Conservation (phyloP, 2,329 filamentous ascomycete species). For the Calonectria pauciramosa region DNA sequence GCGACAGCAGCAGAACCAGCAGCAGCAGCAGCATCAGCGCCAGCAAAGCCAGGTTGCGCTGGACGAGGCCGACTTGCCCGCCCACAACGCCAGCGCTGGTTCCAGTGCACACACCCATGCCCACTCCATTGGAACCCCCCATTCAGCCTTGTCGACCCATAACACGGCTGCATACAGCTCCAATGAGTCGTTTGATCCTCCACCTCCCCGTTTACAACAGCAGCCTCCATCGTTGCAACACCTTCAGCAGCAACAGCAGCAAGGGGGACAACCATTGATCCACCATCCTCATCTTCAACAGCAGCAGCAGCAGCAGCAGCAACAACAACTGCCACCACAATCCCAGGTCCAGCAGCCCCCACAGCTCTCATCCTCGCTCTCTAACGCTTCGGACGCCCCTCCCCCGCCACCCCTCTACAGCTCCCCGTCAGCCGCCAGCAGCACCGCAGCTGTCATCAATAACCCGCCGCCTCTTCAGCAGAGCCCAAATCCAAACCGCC, state of each 20-base stretch:
- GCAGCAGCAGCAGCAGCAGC: slow-evolving; percentile 29
- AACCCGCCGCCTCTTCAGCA: slow-evolving; percentile 49
- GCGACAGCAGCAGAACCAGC: slow-evolving; percentile 37
- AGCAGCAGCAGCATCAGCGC: slow-evolving; percentile 33
- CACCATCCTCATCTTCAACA: slow-evolving; percentile 22
- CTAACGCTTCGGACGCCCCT: slow-evolving; percentile 35
- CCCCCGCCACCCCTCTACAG: slow-evolving; percentile 50
- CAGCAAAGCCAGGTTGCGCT: slow-evolving; percentile 30
- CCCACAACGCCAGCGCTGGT: slow-evolving; percentile 40
- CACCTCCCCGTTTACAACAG: slow-evolving; percentile 46
- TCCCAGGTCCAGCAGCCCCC: slow-evolving; percentile 34
- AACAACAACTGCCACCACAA: slow-evolving; percentile 18
- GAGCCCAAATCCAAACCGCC: slow-evolving; percentile 44
- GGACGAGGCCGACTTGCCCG: slow-evolving; percentile 47
- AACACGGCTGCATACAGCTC: slow-evolving; percentile 58
- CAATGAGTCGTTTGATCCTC: slow-evolving; percentile 60
- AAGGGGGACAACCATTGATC: slow-evolving; percentile 41
- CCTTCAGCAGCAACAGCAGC: slow-evolving; percentile 32
- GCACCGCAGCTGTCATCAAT: slow-evolving; percentile 44
- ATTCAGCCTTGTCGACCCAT: slow-evolving; percentile 60
- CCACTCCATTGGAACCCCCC: slow-evolving; percentile 48
- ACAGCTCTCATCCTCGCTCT: slow-evolving; percentile 35
- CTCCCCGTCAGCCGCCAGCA: slow-evolving; percentile 44
- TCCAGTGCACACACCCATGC: slow-evolving; percentile 38
- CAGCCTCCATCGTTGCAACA: slow-evolving; percentile 44